These are phyloP conservation scores for Leavenworthia alabamica DNA, from an alignment of 345 rosid species.

Conservation along the genomic window DNA sequence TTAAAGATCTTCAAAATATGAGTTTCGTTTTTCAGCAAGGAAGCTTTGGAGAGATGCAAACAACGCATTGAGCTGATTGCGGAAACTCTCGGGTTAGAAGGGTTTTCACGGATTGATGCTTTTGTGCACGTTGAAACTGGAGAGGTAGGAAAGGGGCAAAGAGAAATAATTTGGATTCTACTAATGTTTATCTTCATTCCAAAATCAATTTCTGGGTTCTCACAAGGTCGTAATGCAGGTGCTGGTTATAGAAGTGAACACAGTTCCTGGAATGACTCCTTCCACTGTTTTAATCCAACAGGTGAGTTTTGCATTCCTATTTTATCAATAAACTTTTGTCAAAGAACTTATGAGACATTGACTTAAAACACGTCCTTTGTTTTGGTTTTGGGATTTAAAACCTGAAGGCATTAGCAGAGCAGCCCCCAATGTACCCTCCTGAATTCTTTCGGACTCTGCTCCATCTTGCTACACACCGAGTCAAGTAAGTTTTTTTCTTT, in stretches of 20 bases:
- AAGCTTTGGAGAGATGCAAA: constrained; percentile 63
- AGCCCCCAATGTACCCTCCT: constrained; percentile 78
- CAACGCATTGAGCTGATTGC: constrained; percentile 69
- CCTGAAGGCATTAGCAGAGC: constrained; percentile 72
- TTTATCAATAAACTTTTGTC: not conserved
- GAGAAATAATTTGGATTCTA: not conserved
- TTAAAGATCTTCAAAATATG: not conserved
- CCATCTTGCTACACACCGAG: constrained; percentile 58
- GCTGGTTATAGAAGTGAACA: constrained; percentile 80
- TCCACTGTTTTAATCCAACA: constrained; percentile 91
- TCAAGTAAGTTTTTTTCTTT: constrained; percentile 16
- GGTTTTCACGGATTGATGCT: constrained; percentile 89
- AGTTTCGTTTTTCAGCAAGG: constrained; percentile 36
- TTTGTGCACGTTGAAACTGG: constrained; percentile 82
- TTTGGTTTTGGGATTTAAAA: constrained; percentile 10
- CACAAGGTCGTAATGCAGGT: constrained; percentile 40
- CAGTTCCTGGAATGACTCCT: constrained; percentile 97
- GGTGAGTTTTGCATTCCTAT: constrained; percentile 37
- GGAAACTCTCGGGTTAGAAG: constrained; percentile 64
- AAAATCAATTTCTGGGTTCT: not conserved
- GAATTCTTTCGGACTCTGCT: constrained; percentile 72
- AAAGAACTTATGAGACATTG: not conserved
- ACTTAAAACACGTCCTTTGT: constrained; percentile 1
- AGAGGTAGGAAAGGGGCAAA: constrained; percentile 50
- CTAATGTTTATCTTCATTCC: not conserved